Conservation (phyloP, 2,329 filamentous ascomycete genomes). For the Blastomyces parvus region DNA sequence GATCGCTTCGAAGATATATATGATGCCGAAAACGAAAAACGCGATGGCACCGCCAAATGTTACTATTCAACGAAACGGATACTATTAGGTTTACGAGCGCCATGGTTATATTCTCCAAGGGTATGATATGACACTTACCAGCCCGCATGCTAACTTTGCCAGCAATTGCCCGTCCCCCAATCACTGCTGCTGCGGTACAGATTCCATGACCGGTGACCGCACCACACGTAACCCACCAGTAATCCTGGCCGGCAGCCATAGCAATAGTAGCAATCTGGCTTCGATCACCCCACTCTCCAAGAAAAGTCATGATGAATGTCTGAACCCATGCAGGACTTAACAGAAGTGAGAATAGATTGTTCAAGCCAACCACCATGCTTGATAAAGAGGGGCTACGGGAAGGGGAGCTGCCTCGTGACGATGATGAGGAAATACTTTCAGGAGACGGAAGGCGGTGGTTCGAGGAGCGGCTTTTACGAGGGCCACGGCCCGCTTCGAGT, state of each 20-base stretch:
- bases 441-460: constrained; percentile 70
- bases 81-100: neutral
- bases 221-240: constrained; percentile 95
- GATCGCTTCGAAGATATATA: constrained; percentile 78
- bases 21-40: constrained; percentile 82
- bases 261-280: constrained; percentile 98
- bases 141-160: constrained; percentile 90
- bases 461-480: constrained; percentile 57
- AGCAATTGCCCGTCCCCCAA: constrained; percentile 86
- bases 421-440: constrained; percentile 69
- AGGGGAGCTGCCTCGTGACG: constrained; percentile 51
- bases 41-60: constrained; percentile 84
- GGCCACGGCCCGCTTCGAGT: constrained; percentile 67
- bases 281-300: constrained; percentile 95
- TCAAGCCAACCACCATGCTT: constrained; percentile 53
- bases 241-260: constrained; percentile 96
- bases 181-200: constrained; percentile 83
- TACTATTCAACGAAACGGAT: constrained; percentile 45
- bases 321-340: constrained; percentile 97
- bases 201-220: constrained; percentile 77
- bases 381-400: constrained; percentile 37
- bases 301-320: constrained; percentile 97
- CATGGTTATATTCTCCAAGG: neutral
- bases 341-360: constrained; percentile 78
- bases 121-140: constrained; percentile 54